A percentile compares a stretch with the other conserved stretches of the same genome.
Evolutionary conservation across 768 basidiomycete species (phyloP).

Genomic region (Kwoniella dejecticola): DNA sequence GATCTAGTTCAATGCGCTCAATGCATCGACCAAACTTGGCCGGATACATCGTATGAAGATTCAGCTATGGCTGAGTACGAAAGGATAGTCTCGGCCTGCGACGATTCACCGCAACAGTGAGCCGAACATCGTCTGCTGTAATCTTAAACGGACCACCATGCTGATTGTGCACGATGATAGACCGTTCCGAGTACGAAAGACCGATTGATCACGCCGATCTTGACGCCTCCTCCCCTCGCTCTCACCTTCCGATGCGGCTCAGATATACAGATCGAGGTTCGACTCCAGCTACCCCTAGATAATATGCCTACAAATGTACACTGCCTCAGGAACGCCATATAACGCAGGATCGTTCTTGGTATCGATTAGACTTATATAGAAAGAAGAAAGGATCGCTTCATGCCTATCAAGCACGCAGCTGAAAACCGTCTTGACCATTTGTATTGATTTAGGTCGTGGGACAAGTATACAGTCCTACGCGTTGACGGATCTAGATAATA

Average conservation of each 20-base stretch:
- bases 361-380: too few relatives aligned
- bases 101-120: conserved; percentile 35
- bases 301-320: background rate
- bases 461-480: too few relatives aligned
- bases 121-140: background rate
- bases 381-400: too few relatives aligned
- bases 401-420: too few relatives aligned
- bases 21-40: conserved; percentile 48
- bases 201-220: background rate
- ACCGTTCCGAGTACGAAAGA: conserved; percentile 6
- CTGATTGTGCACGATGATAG: background rate
- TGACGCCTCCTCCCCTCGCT: background rate
- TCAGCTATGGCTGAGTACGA: conserved; percentile 48
- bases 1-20: conserved; percentile 48
- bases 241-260: background rate
- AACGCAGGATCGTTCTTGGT: conserved; percentile 2
- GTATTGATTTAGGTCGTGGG: too few relatives aligned
- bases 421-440: too few relatives aligned
- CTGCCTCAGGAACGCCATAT: background rate
- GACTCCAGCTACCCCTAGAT: background rate
- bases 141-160: background rate
- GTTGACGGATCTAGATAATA: too few relatives aligned
- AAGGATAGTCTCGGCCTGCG: conserved; percentile 37
- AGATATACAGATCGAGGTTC: too few relatives aligned
- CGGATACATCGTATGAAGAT: conserved; percentile 42